Base-by-base conservation (phyloP, 805 yeast genomes). In the Nakazawaea sp. region DNA sequence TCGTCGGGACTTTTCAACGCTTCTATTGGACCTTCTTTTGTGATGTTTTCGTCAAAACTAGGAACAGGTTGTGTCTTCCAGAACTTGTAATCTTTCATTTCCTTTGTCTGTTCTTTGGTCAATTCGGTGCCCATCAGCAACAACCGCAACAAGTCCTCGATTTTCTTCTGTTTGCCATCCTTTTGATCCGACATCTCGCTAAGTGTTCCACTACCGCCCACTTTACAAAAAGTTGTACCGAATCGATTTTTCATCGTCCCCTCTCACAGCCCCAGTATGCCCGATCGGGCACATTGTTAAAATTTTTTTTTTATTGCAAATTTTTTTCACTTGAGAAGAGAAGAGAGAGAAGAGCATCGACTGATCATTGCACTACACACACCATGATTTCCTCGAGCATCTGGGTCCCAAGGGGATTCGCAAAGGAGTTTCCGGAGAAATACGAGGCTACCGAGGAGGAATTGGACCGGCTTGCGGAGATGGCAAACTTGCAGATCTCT, bases 11-110 rank as follows among this genome's bases (percentile, higher is more conserved):
- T 77, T 53, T 85, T 86, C 6, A 50, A 34, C 21, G 51, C 46
- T 48, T 88, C 94, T 45, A 89, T 86, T 6, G 95, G 90, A 0
- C 96, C 96, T 52, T 87, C 95, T 9, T 65, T 56, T 5, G 62
- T 68, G 31, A 81, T 67, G 30, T 64, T 56, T 51, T 81, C 92
- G 53, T 84, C 84, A 45, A 89, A 77, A 21, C 67, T 68, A 7
- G 88, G 73, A 16, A 92, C 97, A 0, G 98, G 98, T 61, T 92
- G 98, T 2, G 98, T 92, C 52, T 83, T 85, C 98, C 98, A 92
- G 62, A 92, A 92, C 62, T 84, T 86, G 66, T 89, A 86, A 53
- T 89, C 95, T 36, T 83, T 78, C 84, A 88, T 87, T 17, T 78
- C 73, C 45, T 79, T 81, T 48, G 72, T 64, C 55, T 80, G 81